Evolutionary conservation across 352 stramenopile genomes (phyloP), one percentile per base, ranked within the genome.

Genomic region (Pythium sukuiense): DNA sequence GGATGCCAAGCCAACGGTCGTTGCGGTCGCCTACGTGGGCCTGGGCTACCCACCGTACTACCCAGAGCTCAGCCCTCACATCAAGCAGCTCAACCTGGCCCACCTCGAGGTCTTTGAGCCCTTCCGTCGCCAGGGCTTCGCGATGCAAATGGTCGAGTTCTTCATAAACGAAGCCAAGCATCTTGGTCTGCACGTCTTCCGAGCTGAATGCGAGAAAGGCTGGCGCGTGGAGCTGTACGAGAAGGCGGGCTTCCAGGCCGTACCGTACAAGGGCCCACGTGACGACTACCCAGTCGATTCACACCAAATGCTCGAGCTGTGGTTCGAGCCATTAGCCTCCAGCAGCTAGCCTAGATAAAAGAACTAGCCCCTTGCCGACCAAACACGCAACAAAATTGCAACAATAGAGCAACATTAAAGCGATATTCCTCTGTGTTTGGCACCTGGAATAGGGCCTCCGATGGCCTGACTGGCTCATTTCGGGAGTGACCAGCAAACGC

Each of bases 251-350:
- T 60, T 78, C 16, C 13, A 45, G 48, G 54, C 71, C 16, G 74
- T 78, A 37, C 61, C 64, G 30, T 78, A 78, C 71, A 72, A 68
- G 49, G 74, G 71, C 12, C 27, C 61, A 6, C 61, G 57, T 35
- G 65, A 69, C 3, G 67, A 65, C 46, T 81, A 81, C 50, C 74
- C 74, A 0, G 11, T 8, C 6, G 64, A 72, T 24, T 63, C 29
- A 13, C 73, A 80, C 62, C 67, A 76, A 57, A 80, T 80, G 73
- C 70, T 80, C 67, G 73, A 80, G 56, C 60, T 80, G 33, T 76
- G 67, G 70, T 54, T 79, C 24, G 57, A 61, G 16, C 55, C 35
- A 20, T 29, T 11, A 37, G 32, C 32, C 6, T 37, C 32, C 6
- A 37, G 32, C 32, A 37, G 11, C 32, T 37, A 37, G 32, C 6